phyloP scores from a whole-genome alignment of 2,329 filamentous ascomycete species.

The Verticillium nubilum region DNA sequence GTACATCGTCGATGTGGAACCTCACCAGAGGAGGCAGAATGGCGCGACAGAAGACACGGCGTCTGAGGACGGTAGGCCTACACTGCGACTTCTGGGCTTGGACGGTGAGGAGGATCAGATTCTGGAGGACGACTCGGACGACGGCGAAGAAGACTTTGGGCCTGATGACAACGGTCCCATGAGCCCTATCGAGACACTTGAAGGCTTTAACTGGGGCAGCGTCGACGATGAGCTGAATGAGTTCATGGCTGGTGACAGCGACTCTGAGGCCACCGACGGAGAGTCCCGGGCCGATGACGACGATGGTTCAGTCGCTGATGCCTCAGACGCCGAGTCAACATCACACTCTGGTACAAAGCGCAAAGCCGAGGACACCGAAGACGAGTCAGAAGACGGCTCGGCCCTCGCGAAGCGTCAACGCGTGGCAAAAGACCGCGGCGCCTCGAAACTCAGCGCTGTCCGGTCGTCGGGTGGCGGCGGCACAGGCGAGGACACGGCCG shows the following conservation, averaged over 20 bases:
- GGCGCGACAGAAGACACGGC: slow-evolving; percentile 20
- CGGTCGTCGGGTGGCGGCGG: slow-evolving; percentile 31
- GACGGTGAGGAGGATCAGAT: neutral
- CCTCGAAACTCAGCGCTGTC: slow-evolving; percentile 40
- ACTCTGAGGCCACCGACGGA: slow-evolving; percentile 29
- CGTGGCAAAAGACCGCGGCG: slow-evolving; percentile 36
- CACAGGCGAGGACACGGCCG: slow-evolving; percentile 3
- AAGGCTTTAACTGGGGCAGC: slow-evolving; percentile 55
- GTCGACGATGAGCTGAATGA: slow-evolving; percentile 71
- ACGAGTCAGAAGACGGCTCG: slow-evolving; percentile 15
- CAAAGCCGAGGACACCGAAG: slow-evolving; percentile 15
- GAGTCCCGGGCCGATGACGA: slow-evolving; percentile 17
- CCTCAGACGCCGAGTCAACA: neutral
- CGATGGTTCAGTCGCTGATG: slow-evolving; percentile 12
- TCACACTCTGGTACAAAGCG: slow-evolving; percentile 8
- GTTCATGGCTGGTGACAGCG: slow-evolving; percentile 58
- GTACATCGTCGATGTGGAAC: slow-evolving; percentile 72
- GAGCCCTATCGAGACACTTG: slow-evolving; percentile 50
- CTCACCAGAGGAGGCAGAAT: slow-evolving; percentile 51
- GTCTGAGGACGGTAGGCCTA: slow-evolving; percentile 17
- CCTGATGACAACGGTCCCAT: slow-evolving; percentile 41
- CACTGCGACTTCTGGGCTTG: slow-evolving; percentile 15
- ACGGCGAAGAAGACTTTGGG: slow-evolving; percentile 41
- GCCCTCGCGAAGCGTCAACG: slow-evolving; percentile 46
- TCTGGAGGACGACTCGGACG: slow-evolving; percentile 25